These are phyloP conservation scores for Penicillium sp. DNA, from an alignment of 2,329 filamentous ascomycete species.

Conservation along the genomic window DNA sequence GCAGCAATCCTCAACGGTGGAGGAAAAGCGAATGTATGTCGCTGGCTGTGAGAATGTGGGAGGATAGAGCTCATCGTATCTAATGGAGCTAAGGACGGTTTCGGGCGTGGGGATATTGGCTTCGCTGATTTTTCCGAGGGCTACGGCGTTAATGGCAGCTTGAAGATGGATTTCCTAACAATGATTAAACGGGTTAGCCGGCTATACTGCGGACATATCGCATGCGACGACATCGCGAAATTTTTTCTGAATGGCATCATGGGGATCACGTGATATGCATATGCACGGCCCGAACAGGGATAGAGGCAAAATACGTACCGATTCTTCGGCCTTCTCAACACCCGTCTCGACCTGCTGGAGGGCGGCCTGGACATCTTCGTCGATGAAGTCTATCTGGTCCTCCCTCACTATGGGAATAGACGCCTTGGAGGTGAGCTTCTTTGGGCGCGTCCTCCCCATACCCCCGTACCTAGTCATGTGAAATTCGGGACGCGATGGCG, in stretches of 20 bases:
- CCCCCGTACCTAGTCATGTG: constrained; percentile 44
- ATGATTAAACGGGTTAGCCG: neutral
- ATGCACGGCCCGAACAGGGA: constrained; percentile 25
- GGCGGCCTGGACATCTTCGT: constrained; percentile 77
- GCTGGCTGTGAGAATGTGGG: constrained; percentile 75
- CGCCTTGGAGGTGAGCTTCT: constrained; percentile 87
- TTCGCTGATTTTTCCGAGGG: constrained; percentile 58
- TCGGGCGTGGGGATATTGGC: constrained; percentile 67
- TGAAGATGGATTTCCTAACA: constrained; percentile 92
- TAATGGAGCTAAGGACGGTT: constrained; percentile 59
- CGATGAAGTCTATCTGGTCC: constrained; percentile 84
- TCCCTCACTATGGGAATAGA: constrained; percentile 82
- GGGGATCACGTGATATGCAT: constrained; percentile 29
- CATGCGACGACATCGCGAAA: neutral
- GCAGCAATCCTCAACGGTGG: constrained; percentile 93
- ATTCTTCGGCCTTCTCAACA: constrained; percentile 95
- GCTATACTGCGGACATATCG: neutral
- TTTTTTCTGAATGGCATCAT: constrained; percentile 13
- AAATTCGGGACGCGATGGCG: constrained; percentile 36
- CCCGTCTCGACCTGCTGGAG: constrained; percentile 86
- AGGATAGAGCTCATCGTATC: constrained; percentile 87
- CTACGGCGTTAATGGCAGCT: constrained; percentile 66
- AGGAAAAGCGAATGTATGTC: constrained; percentile 96
- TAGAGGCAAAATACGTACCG: constrained; percentile 63
- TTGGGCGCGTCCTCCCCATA: constrained; percentile 47